phyloP scores from a whole-genome alignment of 805 yeast genomes.

The Lachancea cidri region DNA sequence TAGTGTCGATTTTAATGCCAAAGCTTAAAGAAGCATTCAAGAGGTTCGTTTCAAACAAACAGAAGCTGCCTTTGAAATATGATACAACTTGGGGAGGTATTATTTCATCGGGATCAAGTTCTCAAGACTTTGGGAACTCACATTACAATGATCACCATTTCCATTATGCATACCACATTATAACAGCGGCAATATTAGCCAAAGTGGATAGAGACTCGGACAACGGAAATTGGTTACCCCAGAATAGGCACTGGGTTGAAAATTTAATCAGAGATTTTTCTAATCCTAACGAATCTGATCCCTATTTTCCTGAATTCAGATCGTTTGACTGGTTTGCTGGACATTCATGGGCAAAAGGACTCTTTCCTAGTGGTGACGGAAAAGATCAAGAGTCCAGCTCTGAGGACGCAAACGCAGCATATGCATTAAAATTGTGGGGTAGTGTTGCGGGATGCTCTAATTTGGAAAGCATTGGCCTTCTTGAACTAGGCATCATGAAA shows the following conservation, averaged over 20 bases:
- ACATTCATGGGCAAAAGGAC: conserved; percentile 75
- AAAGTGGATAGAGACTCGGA: conserved; percentile 46
- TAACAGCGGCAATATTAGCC: conserved; percentile 62
- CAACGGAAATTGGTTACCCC: conserved; percentile 47
- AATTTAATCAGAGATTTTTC: conserved; percentile 63
- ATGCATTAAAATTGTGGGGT: conserved; percentile 65
- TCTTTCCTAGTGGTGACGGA: conserved; percentile 67
- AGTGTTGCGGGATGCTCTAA: conserved; percentile 46
- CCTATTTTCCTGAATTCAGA: conserved; percentile 59
- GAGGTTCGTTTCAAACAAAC: conserved; percentile 64
- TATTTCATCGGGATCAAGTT: conserved; percentile 56
- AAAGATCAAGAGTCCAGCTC: conserved; percentile 71
- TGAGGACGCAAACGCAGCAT: conserved; percentile 68
- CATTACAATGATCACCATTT: conserved; percentile 73
- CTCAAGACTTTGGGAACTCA: conserved; percentile 68
- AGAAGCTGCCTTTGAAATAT: conserved; percentile 67
- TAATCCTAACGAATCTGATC: conserved; percentile 50
- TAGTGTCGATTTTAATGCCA: conserved; percentile 49
- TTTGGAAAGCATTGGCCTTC: conserved; percentile 49
- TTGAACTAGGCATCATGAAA: conserved; percentile 57
- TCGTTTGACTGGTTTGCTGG: conserved; percentile 74
- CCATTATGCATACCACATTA: conserved; percentile 70
- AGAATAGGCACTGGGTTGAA: conserved; percentile 48
- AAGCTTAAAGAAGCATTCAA: conserved; percentile 63
- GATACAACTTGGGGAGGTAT: conserved; percentile 78